phyloP scores from a whole-genome alignment of 164 flowering plant genomes.

The Stephania yunnanensis region DNA sequence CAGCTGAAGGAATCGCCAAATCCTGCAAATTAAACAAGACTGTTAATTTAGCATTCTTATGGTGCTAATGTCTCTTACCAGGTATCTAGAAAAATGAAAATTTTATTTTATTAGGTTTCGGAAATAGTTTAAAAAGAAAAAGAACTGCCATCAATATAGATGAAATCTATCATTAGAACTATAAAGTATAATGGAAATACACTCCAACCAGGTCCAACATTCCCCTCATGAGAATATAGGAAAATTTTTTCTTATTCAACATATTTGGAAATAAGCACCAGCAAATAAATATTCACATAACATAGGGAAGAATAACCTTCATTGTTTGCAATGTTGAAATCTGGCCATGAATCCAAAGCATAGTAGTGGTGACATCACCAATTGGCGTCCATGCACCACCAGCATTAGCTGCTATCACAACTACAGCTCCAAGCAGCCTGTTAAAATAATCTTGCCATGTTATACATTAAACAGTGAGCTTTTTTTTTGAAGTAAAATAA shows the following conservation, averaged over 20 bases:
- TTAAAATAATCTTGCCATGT: conserved; percentile 5
- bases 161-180: background rate
- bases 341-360: conserved; percentile 99
- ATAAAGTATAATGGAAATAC: background rate
- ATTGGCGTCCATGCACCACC: conserved; percentile 99
- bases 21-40: conserved; percentile 39
- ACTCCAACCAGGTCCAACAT: background rate
- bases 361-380: conserved; percentile 97
- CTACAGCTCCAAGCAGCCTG: conserved; percentile 94
- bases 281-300: background rate
- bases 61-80: too few relatives aligned
- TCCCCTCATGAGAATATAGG: background rate
- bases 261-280: background rate
- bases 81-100: too few relatives aligned
- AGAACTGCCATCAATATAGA: background rate
- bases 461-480: background rate
- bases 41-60: too few relatives aligned
- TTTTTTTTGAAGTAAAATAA: too few relatives aligned
- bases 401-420: conserved; percentile 97
- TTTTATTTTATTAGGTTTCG: too few relatives aligned
- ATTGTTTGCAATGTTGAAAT: conserved; percentile 85
- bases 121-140: too few relatives aligned
- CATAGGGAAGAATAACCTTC: conserved; percentile 41
- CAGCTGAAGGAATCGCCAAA: conserved; percentile 63
- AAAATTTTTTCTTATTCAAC: background rate